Conservation (phyloP, 2,329 filamentous ascomycete genomes). For the Apiospora sp. region DNA sequence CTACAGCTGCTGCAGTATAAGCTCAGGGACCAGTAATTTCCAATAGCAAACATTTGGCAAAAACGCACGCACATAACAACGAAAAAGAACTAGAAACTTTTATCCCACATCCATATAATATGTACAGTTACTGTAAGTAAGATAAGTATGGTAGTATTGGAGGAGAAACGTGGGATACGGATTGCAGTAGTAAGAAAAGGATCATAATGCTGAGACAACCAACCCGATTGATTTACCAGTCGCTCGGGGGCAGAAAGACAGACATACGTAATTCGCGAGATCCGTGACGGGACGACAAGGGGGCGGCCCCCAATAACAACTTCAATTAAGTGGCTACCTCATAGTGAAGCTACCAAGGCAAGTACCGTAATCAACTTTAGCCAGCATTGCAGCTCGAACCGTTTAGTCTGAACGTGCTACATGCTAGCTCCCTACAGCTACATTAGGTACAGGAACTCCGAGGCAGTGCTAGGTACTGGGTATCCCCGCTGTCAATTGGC, state of each 20-base stretch:
- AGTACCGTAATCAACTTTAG: background rate
- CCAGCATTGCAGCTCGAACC: background rate
- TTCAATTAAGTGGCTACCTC: background rate
- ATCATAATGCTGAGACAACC: background rate
- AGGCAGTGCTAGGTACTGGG: constrained; percentile 6
- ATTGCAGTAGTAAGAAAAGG: background rate
- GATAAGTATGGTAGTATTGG: background rate
- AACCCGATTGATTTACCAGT: background rate
- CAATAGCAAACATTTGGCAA: background rate
- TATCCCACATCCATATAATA: background rate
- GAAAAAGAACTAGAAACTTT: background rate
- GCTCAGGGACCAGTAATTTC: constrained; percentile 2
- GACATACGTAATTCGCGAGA: constrained; percentile 9
- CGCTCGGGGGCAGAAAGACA: background rate
- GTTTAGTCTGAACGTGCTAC: no score
- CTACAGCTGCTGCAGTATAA: background rate
- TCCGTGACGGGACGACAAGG: background rate
- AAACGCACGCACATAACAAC: background rate
- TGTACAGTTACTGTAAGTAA: background rate
- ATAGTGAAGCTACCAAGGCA: background rate
- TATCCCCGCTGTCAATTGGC: background rate
- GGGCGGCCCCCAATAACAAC: background rate
- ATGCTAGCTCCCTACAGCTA: background rate
- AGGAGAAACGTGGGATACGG: background rate
- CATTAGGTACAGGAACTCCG: background rate